These are phyloP conservation scores for Dictyostelium citrinum DNA, from an alignment of 78 protist genomes.

Conservation along the genomic window DNA sequence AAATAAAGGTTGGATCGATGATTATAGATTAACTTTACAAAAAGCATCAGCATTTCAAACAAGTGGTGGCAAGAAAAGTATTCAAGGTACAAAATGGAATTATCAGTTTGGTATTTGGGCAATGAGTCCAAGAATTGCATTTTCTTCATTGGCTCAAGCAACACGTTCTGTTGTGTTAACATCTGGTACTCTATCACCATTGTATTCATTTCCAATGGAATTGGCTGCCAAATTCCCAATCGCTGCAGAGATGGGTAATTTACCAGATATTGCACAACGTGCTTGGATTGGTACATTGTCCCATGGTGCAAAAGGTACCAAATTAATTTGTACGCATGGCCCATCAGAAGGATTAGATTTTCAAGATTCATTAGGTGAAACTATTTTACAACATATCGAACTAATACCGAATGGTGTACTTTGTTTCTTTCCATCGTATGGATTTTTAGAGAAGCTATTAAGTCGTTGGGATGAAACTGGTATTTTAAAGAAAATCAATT, in stretches of 20 bases:
- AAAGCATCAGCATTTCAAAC: background rate
- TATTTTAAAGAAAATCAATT: background rate
- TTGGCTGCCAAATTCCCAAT: constrained; percentile 38
- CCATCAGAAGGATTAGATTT: constrained; percentile 49
- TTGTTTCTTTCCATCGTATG: constrained; percentile 98
- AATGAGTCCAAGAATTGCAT: constrained; percentile 51
- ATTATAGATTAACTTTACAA: constrained; percentile 4
- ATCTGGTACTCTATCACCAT: constrained; percentile 98
- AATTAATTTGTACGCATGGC: constrained; percentile 74
- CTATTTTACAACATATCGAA: constrained; percentile 83
- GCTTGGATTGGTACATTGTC: constrained; percentile 78
- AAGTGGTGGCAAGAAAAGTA: background rate
- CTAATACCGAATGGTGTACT: constrained; percentile 95
- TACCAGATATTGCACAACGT: constrained; percentile 67
- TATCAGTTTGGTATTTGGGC: constrained; percentile 41
- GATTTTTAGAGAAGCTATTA: constrained; percentile 37
- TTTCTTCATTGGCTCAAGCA: background rate
- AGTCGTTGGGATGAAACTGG: constrained; percentile 71
- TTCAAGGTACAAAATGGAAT: background rate
- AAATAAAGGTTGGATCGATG: background rate
- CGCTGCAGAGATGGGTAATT: constrained; percentile 61
- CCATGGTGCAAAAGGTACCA: background rate
- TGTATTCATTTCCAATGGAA: constrained; percentile 86
- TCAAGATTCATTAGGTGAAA: constrained; percentile 86
- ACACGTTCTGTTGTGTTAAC: constrained; percentile 89